Evolutionary conservation across 2,329 filamentous ascomycete species (phyloP), one percentile per base, ranked within the genome.

Genomic region (Diaporthe batatas): DNA sequence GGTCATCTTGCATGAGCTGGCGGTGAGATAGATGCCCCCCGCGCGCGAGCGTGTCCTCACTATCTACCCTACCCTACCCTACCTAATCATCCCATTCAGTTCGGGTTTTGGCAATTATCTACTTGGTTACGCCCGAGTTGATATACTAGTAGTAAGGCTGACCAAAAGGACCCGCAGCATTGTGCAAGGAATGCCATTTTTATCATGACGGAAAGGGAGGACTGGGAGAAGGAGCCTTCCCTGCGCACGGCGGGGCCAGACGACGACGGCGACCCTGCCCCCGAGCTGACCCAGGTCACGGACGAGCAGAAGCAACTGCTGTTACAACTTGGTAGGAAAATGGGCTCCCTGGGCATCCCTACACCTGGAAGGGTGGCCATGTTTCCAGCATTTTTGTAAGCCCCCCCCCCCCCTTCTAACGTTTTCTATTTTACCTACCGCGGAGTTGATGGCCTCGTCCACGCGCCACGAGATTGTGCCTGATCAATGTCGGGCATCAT

Each of bases 391-490:
- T 68, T 44, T 25, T 68, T 55, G 65, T 68, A 55, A 6, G 65
- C 5, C 7, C 34, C 34, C 1, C 8, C 34, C 34, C 10, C 21
- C n/a, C 10, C 21, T 23, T 34, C 32, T 39, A n/a, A 29, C 5
- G 29, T 10, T n/a, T 1, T 5, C 3, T 12, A 2, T 39, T n/a
- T 23, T 11, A 21, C n/a, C 2, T 0, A n/a, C n/a, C n/a, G n/a
- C n/a, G 1, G 18, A 4, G n/a, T 53, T 23, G 23, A 25, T 12
- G n/a, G n/a, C n/a, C 25, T 29, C 2, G 49, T 8, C 11, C 23
- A 6, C 5, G 11, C 23, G 49, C 23, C 49, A 29, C 16, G 7
- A 16, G 6, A 10, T 21, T 6, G 5, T 29, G 21, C 4, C 7
- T 53, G n/a, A 11, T n/a, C n/a, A n/a, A n/a, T 53, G 16, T 32